Conservation (phyloP, 495 filamentous ascomycete species). For the Neurospora sp. region DNA sequence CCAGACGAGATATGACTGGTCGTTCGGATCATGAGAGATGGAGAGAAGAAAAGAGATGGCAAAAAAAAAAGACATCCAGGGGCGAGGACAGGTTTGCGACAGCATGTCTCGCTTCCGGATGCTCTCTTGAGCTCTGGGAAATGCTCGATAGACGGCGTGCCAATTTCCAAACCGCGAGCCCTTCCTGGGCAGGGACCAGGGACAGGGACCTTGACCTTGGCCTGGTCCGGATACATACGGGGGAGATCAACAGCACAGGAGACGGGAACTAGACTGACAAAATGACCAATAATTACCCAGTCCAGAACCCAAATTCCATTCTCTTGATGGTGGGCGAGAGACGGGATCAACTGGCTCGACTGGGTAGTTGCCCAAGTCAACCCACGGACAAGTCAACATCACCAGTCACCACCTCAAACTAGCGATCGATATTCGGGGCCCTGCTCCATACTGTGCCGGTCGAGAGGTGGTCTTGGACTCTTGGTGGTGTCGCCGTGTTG, state of each 20-base stretch:
- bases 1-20: not conserved
- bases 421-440: not conserved
- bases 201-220: not conserved
- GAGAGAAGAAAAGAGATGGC: not conserved
- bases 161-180: not conserved
- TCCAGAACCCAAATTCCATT: not conserved
- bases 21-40: not conserved
- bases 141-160: not conserved
- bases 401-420: not conserved
- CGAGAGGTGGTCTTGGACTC: not conserved
- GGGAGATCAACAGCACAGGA: not conserved
- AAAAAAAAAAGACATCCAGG: not conserved
- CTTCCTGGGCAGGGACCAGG: not conserved
- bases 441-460: not conserved
- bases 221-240: not conserved
- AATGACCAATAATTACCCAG: not conserved
- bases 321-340: not conserved
- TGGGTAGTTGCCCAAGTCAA: not conserved
- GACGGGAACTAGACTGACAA: not conserved
- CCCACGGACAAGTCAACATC: not conserved
- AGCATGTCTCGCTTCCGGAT: not conserved
- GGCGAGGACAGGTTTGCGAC: not conserved
- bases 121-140: not conserved
- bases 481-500: not conserved
- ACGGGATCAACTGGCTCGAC: not conserved